Evolutionary conservation across 177 flowering plant species (phyloP), one percentile per base, ranked within the genome.

Genomic region (Tripterygium wilfordii): DNA sequence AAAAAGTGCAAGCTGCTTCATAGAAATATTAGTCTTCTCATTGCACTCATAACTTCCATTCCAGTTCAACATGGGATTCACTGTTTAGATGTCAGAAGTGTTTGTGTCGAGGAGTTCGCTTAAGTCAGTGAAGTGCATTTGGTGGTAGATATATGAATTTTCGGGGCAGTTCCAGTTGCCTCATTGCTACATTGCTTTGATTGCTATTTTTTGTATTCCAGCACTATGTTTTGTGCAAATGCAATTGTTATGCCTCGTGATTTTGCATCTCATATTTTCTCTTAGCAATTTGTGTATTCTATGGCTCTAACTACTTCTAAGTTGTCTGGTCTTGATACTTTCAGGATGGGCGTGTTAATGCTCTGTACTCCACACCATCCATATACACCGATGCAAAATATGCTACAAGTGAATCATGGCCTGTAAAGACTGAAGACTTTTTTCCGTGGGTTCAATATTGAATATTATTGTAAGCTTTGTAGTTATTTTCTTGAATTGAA

Each of bases 291-390:
- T 38, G 10, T 22, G 14, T 14, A 20, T 13, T 26, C 22, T 27
- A 20, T 30, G n/a, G n/a, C n/a, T n/a, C n/a, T n/a, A n/a, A n/a
- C n/a, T 17, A 22, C 5, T 19, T 40, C 27, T 15, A 28, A 58
- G 36, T 42, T 26, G 16, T 20, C 48, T 55, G 15, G 3, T 46
- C 45, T 48, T 31, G 22, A 33, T 61, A 26, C 23, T 56, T 63
- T 8, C 50, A 92, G 99, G 99, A 94, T 77, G 97, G 97, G 15
- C 94, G 97, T 53, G 92, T 89, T 45, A 86, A 94, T 74, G 97
- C 89, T 17, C 71, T 94, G 15, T 94, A 94, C 68, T 94, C 99
- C 38, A 84, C 96, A 20, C 95, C 97, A 36, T 86, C 97, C 14
- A 69, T 94, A 36, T 94, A 94, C 47, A 83, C 95, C 14, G 89